These are phyloP conservation scores for Catharanthus roseus DNA, from an alignment of 257 asterid species.

Conservation along the genomic window DNA sequence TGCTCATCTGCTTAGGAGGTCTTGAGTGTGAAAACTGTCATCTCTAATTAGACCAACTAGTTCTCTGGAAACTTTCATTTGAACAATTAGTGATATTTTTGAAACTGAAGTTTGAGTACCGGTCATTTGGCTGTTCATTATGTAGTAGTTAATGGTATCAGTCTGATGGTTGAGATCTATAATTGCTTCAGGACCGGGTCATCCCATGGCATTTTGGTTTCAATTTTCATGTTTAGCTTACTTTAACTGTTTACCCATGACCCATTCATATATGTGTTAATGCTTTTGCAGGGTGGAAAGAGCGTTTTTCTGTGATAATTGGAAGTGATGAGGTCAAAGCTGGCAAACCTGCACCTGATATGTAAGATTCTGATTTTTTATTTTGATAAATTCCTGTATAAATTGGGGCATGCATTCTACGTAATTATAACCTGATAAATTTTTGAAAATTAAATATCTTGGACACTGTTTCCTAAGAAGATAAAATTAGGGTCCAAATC, in stretches of 20 bases:
- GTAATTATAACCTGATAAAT: too few relatives aligned
- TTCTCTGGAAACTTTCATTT: background rate
- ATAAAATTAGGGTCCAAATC: too few relatives aligned
- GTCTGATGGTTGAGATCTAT: background rate
- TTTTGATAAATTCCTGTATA: background rate
- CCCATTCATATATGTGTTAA: too few relatives aligned
- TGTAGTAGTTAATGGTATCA: background rate
- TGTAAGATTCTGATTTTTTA: constrained; percentile 41
- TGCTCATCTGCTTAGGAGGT: background rate
- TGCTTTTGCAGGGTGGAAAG: constrained; percentile 68
- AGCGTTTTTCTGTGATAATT: constrained; percentile 57
- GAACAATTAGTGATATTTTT: background rate
- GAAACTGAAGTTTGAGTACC: background rate
- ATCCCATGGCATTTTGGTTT: constrained; percentile 5
- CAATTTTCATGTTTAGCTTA: background rate
- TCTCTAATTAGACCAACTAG: background rate
- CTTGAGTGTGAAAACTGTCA: background rate
- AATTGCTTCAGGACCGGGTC: background rate
- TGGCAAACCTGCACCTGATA: constrained; percentile 91
- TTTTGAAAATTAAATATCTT: too few relatives aligned
- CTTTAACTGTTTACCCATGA: background rate
- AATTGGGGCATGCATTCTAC: too few relatives aligned
- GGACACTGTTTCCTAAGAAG: too few relatives aligned
- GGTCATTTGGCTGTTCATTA: background rate
- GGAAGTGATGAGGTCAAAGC: constrained; percentile 83